Percentiles rank a stretch among this genome's conserved stretches.
Evolutionary conservation across 176 grass and related monocot genomes (phyloP).

Genomic region (Triticum monococcum): DNA sequence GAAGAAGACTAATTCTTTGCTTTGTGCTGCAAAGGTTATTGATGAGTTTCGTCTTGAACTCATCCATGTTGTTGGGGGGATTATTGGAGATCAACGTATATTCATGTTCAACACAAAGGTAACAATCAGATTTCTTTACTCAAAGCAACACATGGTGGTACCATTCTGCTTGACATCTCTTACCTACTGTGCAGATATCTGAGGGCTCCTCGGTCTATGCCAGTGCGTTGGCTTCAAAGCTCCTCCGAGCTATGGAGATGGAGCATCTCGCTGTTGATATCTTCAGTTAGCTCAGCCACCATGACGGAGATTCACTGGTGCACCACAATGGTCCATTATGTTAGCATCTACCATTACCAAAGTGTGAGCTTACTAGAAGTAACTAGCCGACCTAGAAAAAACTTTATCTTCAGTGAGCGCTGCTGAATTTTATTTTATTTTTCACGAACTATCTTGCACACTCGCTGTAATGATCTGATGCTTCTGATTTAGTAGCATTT

Average conservation of each 20-base stretch:
- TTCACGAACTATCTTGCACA: neutral
- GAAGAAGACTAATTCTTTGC: constrained; percentile 77
- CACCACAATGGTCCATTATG: constrained; percentile 20
- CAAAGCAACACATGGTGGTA: constrained; percentile 6
- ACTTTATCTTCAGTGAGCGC: neutral
- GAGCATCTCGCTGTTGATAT: neutral
- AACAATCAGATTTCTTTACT: constrained; percentile 1
- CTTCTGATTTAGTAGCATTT: constrained; percentile 20
- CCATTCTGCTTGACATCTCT: neutral
- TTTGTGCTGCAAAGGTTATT: constrained; percentile 60
- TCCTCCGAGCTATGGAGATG: constrained; percentile 10
- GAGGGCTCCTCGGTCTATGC: constrained; percentile 1
- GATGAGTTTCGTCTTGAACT: constrained; percentile 75
- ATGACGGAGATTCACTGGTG: neutral
- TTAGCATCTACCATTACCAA: neutral
- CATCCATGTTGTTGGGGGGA: constrained; percentile 60
- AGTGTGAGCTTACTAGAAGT: constrained; percentile 17
- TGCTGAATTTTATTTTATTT: constrained; percentile 6
- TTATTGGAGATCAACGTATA: constrained; percentile 79
- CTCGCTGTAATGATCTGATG: constrained; percentile 9
- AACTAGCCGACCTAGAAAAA: neutral
- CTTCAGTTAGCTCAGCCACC: neutral
- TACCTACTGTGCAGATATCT: constrained; percentile 27
- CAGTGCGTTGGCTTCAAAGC: neutral
- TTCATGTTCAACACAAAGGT: constrained; percentile 95